Evolutionary conservation across 2,329 filamentous ascomycete species (phyloP).

Genomic region (Monilinia aucupariae): DNA sequence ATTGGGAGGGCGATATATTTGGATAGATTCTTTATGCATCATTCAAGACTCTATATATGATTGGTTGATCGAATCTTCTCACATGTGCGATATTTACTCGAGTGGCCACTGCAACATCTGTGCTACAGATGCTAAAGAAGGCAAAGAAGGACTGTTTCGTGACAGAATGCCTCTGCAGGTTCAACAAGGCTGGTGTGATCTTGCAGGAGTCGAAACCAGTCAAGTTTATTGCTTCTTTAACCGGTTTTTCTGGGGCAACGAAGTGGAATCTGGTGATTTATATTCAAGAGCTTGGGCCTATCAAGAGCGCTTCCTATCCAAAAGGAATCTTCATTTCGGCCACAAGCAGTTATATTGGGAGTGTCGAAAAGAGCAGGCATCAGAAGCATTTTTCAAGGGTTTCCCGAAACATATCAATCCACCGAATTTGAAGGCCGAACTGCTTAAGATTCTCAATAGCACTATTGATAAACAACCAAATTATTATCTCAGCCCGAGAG

Average conservation of each 20-base stretch:
- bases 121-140: neutral
- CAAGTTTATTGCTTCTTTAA: neutral
- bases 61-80: neutral
- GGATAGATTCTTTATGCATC: neutral
- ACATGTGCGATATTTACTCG: neutral
- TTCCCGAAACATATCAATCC: rapidly evolving
- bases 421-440: rapidly evolving
- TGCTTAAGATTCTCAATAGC: neutral
- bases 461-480: too few relatives aligned
- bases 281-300: neutral
- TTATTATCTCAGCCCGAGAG: rapidly evolving
- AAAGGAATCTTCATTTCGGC: neutral
- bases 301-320: neutral
- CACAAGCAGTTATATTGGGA: neutral
- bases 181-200: neutral
- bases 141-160: neutral
- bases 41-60: neutral
- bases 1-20: neutral
- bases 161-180: neutral
- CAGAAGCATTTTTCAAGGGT: neutral
- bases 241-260: rapidly evolving
- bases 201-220: neutral
- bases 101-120: neutral
- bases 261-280: neutral
- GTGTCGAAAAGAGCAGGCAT: neutral